Evolutionary conservation across 495 filamentous ascomycete species (phyloP).

Genomic region (Penicillium alfredii): DNA sequence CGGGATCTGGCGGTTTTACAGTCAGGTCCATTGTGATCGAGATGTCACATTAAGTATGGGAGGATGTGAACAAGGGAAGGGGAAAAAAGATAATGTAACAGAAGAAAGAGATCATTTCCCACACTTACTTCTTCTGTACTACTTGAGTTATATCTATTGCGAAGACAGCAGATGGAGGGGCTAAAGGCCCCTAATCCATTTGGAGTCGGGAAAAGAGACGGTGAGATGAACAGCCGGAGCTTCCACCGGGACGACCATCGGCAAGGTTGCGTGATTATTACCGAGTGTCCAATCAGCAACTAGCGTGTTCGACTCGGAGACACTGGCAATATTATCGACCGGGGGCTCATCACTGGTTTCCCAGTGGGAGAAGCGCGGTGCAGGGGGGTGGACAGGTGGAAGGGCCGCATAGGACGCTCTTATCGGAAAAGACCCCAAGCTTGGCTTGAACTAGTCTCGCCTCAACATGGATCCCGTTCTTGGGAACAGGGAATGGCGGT

Average conservation of each 20-base stretch:
- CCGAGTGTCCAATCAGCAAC: too few species aligned
- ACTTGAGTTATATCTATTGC: conserved; percentile 10
- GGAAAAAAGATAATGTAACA: conserved; percentile 7
- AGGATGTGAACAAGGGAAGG: conserved; percentile 1
- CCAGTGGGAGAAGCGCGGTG: too few species aligned
- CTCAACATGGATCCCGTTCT: too few species aligned
- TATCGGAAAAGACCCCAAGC: too few species aligned
- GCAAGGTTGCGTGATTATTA: conserved; percentile 5
- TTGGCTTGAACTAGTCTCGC: too few species aligned
- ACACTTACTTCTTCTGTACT: conserved; percentile 8
- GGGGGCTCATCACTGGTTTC: too few species aligned
- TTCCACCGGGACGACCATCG: conserved; percentile 2
- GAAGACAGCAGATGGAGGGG: conserved; percentile 17
- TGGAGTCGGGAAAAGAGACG: conserved; percentile 15
- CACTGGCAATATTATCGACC: too few species aligned
- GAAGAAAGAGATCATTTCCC: conserved; percentile 3
- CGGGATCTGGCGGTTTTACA: conserved; percentile 5
- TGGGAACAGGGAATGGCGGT: too few species aligned
- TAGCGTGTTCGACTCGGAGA: too few species aligned
- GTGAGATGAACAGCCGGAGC: conserved; percentile 13
- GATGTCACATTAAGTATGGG: neutral
- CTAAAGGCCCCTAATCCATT: conserved; percentile 9
- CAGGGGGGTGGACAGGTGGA: too few species aligned
- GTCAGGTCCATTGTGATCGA: conserved; percentile 13
- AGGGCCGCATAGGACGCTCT: too few species aligned